Percentiles rank a stretch among this genome's conserved stretches.
Evolutionary conservation across 2,329 filamentous ascomycete species (phyloP).

Genomic region (Ophiostoma tasmaniense): DNA sequence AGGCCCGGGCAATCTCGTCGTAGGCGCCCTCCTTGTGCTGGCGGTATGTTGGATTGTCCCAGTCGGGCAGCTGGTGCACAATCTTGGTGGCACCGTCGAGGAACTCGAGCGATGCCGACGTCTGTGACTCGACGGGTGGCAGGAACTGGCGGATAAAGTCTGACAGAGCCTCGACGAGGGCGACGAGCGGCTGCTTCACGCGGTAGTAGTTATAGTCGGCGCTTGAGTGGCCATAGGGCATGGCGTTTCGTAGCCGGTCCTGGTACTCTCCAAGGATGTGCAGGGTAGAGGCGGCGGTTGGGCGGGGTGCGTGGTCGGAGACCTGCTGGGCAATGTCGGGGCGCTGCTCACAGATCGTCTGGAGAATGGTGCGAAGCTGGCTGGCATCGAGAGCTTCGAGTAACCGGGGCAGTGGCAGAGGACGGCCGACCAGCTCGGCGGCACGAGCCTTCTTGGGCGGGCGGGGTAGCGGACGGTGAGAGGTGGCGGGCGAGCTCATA

Average conservation of each 20-base stretch:
- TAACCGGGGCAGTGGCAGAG: constrained; percentile 56
- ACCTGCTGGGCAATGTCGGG: constrained; percentile 81
- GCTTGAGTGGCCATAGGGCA: constrained; percentile 76
- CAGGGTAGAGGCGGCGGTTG: constrained; percentile 71
- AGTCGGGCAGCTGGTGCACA: constrained; percentile 81
- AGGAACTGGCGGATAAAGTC: constrained; percentile 96
- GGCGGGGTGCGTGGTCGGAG: constrained; percentile 73
- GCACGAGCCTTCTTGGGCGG: constrained; percentile 55
- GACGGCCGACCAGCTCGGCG: constrained; percentile 56
- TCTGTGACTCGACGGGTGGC: constrained; percentile 78
- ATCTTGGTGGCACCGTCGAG: constrained; percentile 85
- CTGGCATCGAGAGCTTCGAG: constrained; percentile 85
- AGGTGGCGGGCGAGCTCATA: constrained; percentile 66
- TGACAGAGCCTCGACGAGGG: constrained; percentile 78
- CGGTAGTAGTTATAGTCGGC: constrained; percentile 95
- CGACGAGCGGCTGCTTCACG: constrained; percentile 69
- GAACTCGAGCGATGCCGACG: constrained; percentile 75
- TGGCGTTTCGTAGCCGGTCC: constrained; percentile 63
- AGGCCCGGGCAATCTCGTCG: constrained; percentile 89
- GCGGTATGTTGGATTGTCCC: constrained; percentile 81
- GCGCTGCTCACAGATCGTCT: constrained; percentile 82
- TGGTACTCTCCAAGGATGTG: constrained; percentile 78
- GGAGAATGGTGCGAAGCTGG: constrained; percentile 77
- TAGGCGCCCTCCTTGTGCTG: constrained; percentile 93
- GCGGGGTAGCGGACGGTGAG: constrained; percentile 58